Base-by-base conservation (phyloP, 495 filamentous ascomycete genomes). In the Trichoderma erinaceum region DNA sequence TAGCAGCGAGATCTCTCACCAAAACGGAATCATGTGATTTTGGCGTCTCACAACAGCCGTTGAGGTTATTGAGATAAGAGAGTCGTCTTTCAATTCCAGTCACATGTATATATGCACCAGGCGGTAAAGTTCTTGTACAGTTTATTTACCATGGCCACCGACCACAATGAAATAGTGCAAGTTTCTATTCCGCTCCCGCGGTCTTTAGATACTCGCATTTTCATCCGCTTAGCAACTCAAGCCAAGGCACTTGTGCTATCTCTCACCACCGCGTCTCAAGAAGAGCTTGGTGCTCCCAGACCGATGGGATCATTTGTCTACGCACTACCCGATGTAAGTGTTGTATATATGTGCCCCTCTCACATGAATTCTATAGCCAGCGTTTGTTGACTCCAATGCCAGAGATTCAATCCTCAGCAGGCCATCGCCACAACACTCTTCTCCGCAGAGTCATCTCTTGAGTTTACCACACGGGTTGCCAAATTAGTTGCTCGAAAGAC, bases 271-370 rank as follows among this genome's bases (percentile, higher is more conserved):
- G 85, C 88, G 8, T 81, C 85, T 3, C 79, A 85, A 25, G 90
- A 89, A 4, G 85, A 88, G 46, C 77, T 79, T 6, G 75, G 79
- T 15, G 73, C 79, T 18, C 75, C 80, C 3, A 79, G 84, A n/a
- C 75, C 87, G 0, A 77, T 93, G 68, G 90, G 90, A 11, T 94
- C 91, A 68, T 95, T 98, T 75, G 90, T 98, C 58, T 97, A 96
- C 76, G 90, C 95, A 25, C 85, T 97, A 75, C 94, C 93, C 32
- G 89, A 96, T 78, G 93, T 97, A 79, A 73, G 85, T 79, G 23
- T 4, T 52, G 35, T 25, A 21, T 50, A 48, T 63, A n/a, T 10
- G 32, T 35, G 46, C 21, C 56, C 67, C 38, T 18, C 25, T n/a
- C 27, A 13, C 35, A 12, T 3, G 0, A 23, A 29, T 29, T 41